phyloP scores from a whole-genome alignment of 164 flowering plant species.

The Brasenia schreberi region DNA sequence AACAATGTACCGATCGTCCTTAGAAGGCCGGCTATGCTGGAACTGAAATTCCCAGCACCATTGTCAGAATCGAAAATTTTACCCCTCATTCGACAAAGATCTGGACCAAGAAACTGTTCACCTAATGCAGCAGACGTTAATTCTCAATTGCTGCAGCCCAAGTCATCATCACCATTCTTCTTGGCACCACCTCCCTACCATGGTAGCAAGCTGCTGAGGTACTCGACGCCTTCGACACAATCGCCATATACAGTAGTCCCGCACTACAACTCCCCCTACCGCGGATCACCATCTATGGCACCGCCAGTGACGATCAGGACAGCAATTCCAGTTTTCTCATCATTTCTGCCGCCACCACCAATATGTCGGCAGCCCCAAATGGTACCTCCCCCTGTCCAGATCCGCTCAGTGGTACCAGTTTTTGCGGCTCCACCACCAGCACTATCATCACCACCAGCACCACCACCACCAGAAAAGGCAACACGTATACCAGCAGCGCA shows the following conservation, averaged over 20 bases:
- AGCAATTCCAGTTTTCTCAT: slow-evolving; percentile 67
- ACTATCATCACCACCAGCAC: not conserved
- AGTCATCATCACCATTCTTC: slow-evolving; percentile 13
- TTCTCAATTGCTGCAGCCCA: not conserved
- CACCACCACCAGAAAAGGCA: not conserved
- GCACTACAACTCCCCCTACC: slow-evolving; percentile 39
- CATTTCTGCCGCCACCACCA: slow-evolving; percentile 50
- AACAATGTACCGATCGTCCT: slow-evolving; percentile 31
- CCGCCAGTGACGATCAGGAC: slow-evolving; percentile 83
- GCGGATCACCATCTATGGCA: slow-evolving; percentile 30
- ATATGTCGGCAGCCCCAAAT: slow-evolving; percentile 16
- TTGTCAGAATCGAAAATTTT: slow-evolving; percentile 65
- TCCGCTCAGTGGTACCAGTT: slow-evolving; percentile 28
- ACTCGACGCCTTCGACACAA: slow-evolving; percentile 44
- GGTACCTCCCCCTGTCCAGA: slow-evolving; percentile 23
- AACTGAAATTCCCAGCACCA: slow-evolving; percentile 40
- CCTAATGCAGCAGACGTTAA: slow-evolving; percentile 12
- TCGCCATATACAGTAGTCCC: slow-evolving; percentile 61
- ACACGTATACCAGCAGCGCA: not conserved
- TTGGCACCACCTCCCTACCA: not conserved
- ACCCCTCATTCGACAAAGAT: slow-evolving; percentile 58
- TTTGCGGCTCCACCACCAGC: slow-evolving; percentile 9
- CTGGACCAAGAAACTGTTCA: slow-evolving; percentile 28
- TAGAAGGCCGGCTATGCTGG: slow-evolving; percentile 35
- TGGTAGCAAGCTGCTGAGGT: slow-evolving; percentile 28